Evolutionary conservation across 140 eudicot genomes (phyloP).

Genomic region (Stevia rebaudiana): DNA sequence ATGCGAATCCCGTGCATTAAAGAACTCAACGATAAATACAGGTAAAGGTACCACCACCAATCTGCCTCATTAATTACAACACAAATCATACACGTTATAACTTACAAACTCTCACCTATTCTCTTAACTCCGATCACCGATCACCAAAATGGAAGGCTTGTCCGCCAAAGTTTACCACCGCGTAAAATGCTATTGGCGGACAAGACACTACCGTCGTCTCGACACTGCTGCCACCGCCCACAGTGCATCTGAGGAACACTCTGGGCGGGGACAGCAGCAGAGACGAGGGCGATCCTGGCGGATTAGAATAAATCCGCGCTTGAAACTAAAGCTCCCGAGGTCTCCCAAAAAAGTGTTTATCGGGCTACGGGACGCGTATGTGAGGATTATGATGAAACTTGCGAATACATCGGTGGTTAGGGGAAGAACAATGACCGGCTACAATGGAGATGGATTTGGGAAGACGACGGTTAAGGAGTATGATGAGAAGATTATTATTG

Average conservation of each 20-base stretch:
- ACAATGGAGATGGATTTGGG: slow-evolving; percentile 31
- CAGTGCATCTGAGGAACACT: background rate
- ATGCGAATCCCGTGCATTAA: slow-evolving; percentile 15
- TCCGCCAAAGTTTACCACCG: slow-evolving; percentile 25
- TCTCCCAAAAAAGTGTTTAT: slow-evolving; percentile 21
- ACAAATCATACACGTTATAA: background rate
- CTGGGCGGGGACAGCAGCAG: background rate
- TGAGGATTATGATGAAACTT: slow-evolving; percentile 28
- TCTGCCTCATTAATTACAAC: slow-evolving; percentile 19
- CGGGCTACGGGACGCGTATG: slow-evolving; percentile 36
- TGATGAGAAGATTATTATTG: slow-evolving; percentile 27
- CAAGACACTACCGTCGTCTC: slow-evolving; percentile 34
- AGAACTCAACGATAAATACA: slow-evolving; percentile 21
- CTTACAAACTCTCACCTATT: background rate
- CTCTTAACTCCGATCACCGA: background rate
- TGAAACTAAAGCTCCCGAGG: slow-evolving; percentile 20
- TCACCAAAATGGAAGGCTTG: slow-evolving; percentile 29
- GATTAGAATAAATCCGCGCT: slow-evolving; percentile 14
- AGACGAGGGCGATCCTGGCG: slow-evolving; percentile 6
- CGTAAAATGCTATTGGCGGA: slow-evolving; percentile 29
- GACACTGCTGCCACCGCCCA: background rate
- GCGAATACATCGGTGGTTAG: slow-evolving; percentile 31
- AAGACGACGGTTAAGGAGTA: slow-evolving; percentile 19
- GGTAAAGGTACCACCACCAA: slow-evolving; percentile 25
- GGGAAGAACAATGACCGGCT: slow-evolving; percentile 19